Evolutionary conservation across 1,284 basidiomycete genomes (phyloP).

Genomic region (Fistulina hepatica): DNA sequence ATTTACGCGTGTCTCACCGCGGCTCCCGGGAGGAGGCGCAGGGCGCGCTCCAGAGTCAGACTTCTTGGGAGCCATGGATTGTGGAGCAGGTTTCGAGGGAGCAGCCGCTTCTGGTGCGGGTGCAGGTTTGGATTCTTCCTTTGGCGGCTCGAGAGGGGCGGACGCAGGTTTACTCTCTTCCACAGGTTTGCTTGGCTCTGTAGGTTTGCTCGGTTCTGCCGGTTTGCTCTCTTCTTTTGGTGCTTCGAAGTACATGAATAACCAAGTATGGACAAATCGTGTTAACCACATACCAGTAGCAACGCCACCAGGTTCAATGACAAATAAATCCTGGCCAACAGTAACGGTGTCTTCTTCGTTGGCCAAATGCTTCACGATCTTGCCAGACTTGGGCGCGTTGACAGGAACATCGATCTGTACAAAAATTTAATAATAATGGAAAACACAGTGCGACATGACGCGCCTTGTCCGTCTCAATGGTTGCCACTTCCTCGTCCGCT

Average conservation of each 20-base stretch:
- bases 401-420: slow-evolving; percentile 87
- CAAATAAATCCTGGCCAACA: slow-evolving; percentile 92
- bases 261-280: slow-evolving; percentile 2
- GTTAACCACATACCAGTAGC: slow-evolving; percentile 33
- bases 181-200: slow-evolving; percentile 42
- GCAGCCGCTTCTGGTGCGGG: slow-evolving; percentile 15
- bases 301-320: slow-evolving; percentile 78
- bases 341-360: slow-evolving; percentile 90
- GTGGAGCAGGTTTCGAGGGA: neutral
- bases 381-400: slow-evolving; percentile 86
- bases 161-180: slow-evolving; percentile 35
- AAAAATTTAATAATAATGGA: slow-evolving; percentile 3
- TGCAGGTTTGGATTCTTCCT: slow-evolving; percentile 24
- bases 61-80: slow-evolving; percentile 22
- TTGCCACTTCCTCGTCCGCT: slow-evolving; percentile 92
- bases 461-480: slow-evolving; percentile 99
- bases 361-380: slow-evolving; percentile 79
- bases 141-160: slow-evolving; percentile 23
- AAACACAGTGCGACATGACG: slow-evolving; percentile 10
- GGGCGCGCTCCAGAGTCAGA: slow-evolving; percentile 22
- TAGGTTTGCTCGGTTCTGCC: slow-evolving; percentile 24
- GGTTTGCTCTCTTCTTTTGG: slow-evolving; percentile 16
- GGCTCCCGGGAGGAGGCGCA: slow-evolving; percentile 40
- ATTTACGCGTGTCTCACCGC: slow-evolving; percentile 76
- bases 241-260: slow-evolving; percentile 4